Percentiles rank a stretch among this genome's conserved stretches.
Evolutionary conservation across 257 asterid species (phyloP).

Genomic region (Salvia splendens): DNA sequence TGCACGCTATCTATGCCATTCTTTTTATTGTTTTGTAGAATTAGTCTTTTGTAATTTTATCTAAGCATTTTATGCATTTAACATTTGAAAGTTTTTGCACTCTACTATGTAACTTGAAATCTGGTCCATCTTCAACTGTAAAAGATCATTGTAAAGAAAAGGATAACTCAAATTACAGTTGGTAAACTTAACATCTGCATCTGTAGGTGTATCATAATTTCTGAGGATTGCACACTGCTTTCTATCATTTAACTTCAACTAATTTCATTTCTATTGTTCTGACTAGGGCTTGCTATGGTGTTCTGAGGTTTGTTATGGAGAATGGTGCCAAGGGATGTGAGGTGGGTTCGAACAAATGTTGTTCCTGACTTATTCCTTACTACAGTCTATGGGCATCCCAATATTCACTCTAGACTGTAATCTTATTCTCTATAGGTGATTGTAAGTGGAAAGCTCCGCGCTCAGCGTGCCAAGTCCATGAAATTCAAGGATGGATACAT

Average conservation of each 20-base stretch:
- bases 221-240: background rate
- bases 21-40: background rate
- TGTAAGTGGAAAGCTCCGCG: constrained; percentile 46
- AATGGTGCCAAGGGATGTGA: constrained; percentile 50
- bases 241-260: background rate
- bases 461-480: constrained; percentile 39
- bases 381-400: background rate
- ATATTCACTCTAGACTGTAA: background rate
- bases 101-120: background rate
- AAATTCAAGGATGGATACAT: no score
- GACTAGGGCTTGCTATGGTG: constrained; percentile 47
- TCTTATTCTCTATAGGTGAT: constrained; percentile 32
- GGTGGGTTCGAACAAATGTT: constrained; percentile 14
- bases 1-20: background rate
- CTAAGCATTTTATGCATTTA: background rate
- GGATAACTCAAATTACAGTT: background rate
- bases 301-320: constrained; percentile 45
- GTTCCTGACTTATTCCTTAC: background rate
- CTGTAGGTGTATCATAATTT: background rate
- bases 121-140: background rate
- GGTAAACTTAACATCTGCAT: background rate
- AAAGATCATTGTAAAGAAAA: background rate
- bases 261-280: constrained; percentile 1
- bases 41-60: background rate
- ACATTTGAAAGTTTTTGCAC: constrained; percentile 2